Conservation (phyloP, 352 stramenopile genomes). For the Globisporangium iwayamae region DNA sequence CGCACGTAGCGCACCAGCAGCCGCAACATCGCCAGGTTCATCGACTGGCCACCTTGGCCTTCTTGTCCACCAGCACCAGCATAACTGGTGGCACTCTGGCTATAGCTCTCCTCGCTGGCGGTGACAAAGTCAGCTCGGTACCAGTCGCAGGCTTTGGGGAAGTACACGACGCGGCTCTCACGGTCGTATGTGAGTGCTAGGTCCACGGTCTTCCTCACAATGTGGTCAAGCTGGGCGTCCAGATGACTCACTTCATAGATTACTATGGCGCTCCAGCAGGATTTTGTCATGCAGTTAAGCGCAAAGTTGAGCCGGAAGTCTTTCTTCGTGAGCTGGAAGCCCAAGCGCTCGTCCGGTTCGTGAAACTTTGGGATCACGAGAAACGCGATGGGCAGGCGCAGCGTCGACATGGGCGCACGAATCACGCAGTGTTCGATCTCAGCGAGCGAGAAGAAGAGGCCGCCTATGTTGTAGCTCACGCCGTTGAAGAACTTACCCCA, state of each 20-base stretch:
- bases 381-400: constrained; percentile 37
- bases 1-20: constrained; percentile 31
- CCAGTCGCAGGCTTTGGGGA: constrained; percentile 62
- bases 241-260: constrained; percentile 60
- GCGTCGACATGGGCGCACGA: constrained; percentile 33
- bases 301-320: constrained; percentile 63
- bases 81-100: too few relatives aligned
- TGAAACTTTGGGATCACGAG: constrained; percentile 42
- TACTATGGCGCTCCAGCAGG: constrained; percentile 29
- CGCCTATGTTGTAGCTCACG: constrained; percentile 44
- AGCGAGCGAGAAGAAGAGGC: constrained; percentile 39
- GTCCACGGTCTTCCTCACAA: constrained; percentile 26
- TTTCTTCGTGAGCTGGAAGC: constrained; percentile 21
- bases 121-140: constrained; percentile 42
- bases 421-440: constrained; percentile 59
- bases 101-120: background rate
- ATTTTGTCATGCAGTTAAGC: constrained; percentile 58
- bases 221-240: constrained; percentile 42
- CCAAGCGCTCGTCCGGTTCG: constrained; percentile 23
- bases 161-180: constrained; percentile 35
- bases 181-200: constrained; percentile 39
- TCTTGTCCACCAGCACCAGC: background rate
- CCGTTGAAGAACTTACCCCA: constrained; percentile 66
- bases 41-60: background rate
- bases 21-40: constrained; percentile 24